Conservation (phyloP, 2,329 filamentous ascomycete genomes). For the Aspergillus intermedius region DNA sequence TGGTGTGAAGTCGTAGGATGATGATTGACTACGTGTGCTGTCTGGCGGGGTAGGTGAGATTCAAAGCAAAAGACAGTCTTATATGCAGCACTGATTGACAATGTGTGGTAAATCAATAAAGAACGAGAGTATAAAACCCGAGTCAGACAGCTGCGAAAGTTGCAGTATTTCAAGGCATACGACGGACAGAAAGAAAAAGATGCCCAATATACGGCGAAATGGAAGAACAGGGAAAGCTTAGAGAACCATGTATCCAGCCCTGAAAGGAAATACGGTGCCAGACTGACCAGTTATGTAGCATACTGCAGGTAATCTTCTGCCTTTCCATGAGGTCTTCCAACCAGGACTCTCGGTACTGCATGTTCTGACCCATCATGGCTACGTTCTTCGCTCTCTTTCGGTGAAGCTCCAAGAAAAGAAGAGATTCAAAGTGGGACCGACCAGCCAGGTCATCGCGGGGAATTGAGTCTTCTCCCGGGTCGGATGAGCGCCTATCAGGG, state of each 20-base stretch:
- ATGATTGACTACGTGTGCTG: neutral
- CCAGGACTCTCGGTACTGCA: too few relatives aligned
- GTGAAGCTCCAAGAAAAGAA: conserved; percentile 14
- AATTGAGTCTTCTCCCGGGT: conserved; percentile 5
- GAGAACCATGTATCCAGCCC: conserved; percentile 3
- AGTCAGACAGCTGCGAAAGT: neutral
- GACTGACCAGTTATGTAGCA: conserved; percentile 7
- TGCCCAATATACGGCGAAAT: neutral
- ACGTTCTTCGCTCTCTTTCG: conserved; percentile 8
- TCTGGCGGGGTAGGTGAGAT: neutral
- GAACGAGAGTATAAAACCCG: conserved; percentile 2
- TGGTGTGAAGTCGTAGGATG: neutral
- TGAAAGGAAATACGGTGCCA: conserved; percentile 4
- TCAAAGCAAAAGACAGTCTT: conserved; percentile 1
- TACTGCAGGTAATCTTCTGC: neutral
- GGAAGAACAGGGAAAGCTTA: neutral
- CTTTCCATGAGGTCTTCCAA: neutral
- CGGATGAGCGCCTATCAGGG: conserved; percentile 13
- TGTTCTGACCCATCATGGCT: conserved; percentile 8
- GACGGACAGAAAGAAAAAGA: neutral
- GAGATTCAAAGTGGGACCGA: conserved; percentile 6
- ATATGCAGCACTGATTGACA: neutral
- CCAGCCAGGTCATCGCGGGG: conserved; percentile 21
- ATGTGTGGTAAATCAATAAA: neutral
- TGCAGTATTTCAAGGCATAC: conserved; percentile 9